phyloP scores from a whole-genome alignment of 768 basidiomycete species.

The Lanmaoa rubissima region DNA sequence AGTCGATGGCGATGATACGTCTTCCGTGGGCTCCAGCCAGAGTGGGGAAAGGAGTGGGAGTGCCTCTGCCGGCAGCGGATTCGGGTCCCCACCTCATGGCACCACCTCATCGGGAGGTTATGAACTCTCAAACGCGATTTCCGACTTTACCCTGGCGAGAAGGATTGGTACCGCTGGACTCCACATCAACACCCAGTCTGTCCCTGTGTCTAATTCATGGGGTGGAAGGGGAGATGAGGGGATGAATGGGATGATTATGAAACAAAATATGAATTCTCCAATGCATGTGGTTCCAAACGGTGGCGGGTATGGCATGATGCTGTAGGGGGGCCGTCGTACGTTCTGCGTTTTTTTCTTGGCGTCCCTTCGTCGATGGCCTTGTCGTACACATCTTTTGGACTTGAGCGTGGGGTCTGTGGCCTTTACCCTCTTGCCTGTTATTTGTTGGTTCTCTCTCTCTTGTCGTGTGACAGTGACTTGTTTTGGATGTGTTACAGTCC shows the following conservation, averaged over 20 bases:
- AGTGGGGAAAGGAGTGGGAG: conserved; percentile 38
- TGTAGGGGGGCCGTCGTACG: conserved; percentile 22
- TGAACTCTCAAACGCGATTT: conserved; percentile 33
- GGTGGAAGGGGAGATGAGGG: conserved; percentile 28
- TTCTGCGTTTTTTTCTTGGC: conserved; percentile 2
- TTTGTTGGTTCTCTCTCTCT: conserved; percentile 13
- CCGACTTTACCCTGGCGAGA: conserved; percentile 28
- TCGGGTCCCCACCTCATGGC: conserved; percentile 31
- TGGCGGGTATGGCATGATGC: conserved; percentile 40
- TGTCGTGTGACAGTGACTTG: conserved; percentile 10
- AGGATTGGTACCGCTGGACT: conserved; percentile 23
- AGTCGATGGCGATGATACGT: conserved; percentile 38
- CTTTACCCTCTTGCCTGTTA: conserved; percentile 10
- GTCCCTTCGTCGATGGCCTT: background rate
- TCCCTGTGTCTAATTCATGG: conserved; percentile 23
- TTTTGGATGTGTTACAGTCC: conserved; percentile 16
- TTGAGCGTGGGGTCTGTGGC: conserved; percentile 11
- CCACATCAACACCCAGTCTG: conserved; percentile 21
- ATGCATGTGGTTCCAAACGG: conserved; percentile 40
- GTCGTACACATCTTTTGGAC: conserved; percentile 16
- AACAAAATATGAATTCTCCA: conserved; percentile 33
- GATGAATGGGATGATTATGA: conserved; percentile 36
- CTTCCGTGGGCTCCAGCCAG: conserved; percentile 38
- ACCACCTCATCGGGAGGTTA: conserved; percentile 32
- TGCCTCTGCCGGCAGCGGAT: conserved; percentile 34